Evolutionary conservation across 108 stramenopile species (phyloP), one percentile per base, ranked within the genome.

Genomic region (Cyclotella sp.): DNA sequence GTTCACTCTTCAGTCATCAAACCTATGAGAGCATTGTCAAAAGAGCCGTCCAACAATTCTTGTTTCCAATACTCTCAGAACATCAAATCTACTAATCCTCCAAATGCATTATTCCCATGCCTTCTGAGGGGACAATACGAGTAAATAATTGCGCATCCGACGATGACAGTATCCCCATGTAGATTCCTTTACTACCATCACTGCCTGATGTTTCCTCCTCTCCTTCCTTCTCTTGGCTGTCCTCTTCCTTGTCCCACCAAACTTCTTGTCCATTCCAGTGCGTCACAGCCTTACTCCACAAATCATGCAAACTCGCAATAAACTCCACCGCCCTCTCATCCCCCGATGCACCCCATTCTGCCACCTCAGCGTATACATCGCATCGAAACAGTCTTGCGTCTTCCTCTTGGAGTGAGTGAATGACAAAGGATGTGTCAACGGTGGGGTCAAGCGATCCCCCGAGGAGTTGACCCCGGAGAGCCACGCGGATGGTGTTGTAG

Each of bases 361-460:
- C 52, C 16, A 88, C 82, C 80, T 95, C 93, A 3, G 86, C 87
- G 41, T 89, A 86, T 14, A 90, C 86, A 68, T 95, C 91, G 63
- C 93, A 95, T 57, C 93, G 90, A 51, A 95, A 91, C 8, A 90
- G 68, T 24, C 88, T 74, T 19, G 79, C 77, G 64, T 92, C 93
- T 42, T 92, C 90, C n/a, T 72, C 77, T 11, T 71, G 72, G 2
- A 95, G 62, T 21, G 84, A 71, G 65, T 95, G 93, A 12, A 92
- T 86, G 44, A 95, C 70, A 68, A 90, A 90, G 24, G 89, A 88
- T 55, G 91, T 86, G 75, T 95, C 93, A 29, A 91, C 46, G 16
- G 85, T 43, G 9, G 79, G 75, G 39, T 66, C 63, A 24, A 88
- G 82, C 0, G 78, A 83, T 2, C 87, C 88, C 5, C 82, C 89